Evolutionary conservation across 2,329 filamentous ascomycete species (phyloP).

Genomic region (Coniochaeta sp.): DNA sequence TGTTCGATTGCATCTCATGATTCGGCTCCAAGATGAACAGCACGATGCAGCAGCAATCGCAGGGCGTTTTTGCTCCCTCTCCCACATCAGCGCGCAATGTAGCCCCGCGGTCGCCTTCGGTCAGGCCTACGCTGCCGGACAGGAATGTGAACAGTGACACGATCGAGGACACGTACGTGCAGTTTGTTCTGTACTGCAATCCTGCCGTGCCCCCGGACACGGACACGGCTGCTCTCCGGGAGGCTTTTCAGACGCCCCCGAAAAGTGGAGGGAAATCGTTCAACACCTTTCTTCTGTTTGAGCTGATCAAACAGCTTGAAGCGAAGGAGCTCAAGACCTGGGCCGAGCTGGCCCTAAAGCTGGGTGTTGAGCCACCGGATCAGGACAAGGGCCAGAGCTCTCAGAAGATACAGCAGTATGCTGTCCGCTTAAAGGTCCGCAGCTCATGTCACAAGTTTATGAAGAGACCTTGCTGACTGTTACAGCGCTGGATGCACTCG

Average conservation of each 20-base stretch:
- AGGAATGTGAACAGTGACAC: slow-evolving; percentile 59
- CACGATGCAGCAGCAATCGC: not conserved
- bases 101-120: not conserved
- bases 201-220: slow-evolving; percentile 64
- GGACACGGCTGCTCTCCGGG: slow-evolving; percentile 64
- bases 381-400: slow-evolving; percentile 77
- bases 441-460: not conserved
- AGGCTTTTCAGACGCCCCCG: slow-evolving; percentile 71
- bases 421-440: slow-evolving; percentile 75
- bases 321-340: slow-evolving; percentile 84
- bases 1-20: not conserved
- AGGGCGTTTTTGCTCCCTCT: not conserved
- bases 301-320: slow-evolving; percentile 72
- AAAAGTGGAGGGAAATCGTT: slow-evolving; percentile 85
- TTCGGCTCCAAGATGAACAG: not conserved
- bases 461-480: not conserved
- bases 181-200: slow-evolving; percentile 87
- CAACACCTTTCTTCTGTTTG: slow-evolving; percentile 67
- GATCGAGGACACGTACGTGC: slow-evolving; percentile 75
- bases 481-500: slow-evolving; percentile 87
- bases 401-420: slow-evolving; percentile 93
- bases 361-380: slow-evolving; percentile 84
- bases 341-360: slow-evolving; percentile 75
- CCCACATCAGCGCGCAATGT: not conserved
- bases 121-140: slow-evolving; percentile 44